Percentiles rank a stretch among this genome's conserved stretches.
These are phyloP conservation scores for Ophiostoma triangulosporum DNA, from an alignment of 2,329 filamentous ascomycete genomes.

Conservation along the genomic window DNA sequence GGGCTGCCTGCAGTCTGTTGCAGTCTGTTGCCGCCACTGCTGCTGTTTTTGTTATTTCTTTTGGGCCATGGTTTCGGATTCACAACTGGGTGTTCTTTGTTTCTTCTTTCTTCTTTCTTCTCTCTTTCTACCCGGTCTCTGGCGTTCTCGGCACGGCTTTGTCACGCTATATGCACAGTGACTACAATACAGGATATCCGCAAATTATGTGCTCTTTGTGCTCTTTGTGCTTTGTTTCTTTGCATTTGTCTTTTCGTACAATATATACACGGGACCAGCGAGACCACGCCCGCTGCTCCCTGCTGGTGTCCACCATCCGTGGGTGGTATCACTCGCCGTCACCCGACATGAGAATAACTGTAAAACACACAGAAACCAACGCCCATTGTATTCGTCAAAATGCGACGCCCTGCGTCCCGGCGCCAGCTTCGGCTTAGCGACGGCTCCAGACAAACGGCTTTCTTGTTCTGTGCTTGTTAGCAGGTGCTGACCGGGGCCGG, in stretches of 20 bases:
- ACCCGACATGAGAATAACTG: not conserved
- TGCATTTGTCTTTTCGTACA: not conserved
- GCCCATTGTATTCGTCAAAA: not conserved
- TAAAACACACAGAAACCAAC: not conserved
- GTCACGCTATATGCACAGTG: not conserved
- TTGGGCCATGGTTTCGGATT: not conserved
- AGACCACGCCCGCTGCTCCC: not conserved
- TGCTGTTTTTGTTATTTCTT: not conserved
- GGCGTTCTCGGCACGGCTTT: not conserved
- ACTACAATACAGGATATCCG: not conserved
- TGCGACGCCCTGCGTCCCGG: no score
- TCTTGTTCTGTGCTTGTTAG: slow-evolving; percentile 31
- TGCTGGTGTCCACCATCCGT: not conserved
- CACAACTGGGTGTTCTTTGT: not conserved
- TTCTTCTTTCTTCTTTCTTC: slow-evolving; percentile 1
- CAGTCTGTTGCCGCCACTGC: not conserved
- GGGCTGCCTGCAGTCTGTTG: no score
- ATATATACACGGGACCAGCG: slow-evolving; percentile 1
- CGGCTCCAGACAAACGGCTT: slow-evolving; percentile 41
- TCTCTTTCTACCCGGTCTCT: not conserved
- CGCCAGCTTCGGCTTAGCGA: not conserved
- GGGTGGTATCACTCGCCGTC: not conserved
- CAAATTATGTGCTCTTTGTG: not conserved
- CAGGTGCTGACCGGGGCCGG: not conserved
- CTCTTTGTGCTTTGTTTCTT: not conserved